Evolutionary conservation across 768 basidiomycete genomes (phyloP).

Genomic region (Suillus variegatus): DNA sequence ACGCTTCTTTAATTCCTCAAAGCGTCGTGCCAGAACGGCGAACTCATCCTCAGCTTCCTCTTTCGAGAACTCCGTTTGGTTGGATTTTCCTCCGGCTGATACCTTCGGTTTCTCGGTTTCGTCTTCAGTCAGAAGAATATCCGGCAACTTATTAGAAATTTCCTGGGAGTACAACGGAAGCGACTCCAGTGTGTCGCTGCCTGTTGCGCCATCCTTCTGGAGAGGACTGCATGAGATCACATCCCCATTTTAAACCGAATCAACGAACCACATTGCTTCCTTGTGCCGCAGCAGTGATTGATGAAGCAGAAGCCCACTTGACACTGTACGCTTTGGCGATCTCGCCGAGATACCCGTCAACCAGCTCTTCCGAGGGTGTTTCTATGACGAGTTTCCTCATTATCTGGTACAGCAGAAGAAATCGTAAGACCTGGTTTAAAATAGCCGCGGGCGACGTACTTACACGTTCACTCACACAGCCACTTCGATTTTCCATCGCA

Average conservation of each 20-base stretch:
- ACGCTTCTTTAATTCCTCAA: conserved; percentile 85
- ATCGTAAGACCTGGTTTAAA: conserved; percentile 6
- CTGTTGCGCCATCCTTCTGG: conserved; percentile 8
- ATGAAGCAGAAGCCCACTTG: conserved; percentile 53
- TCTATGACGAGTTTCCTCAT: conserved; percentile 68
- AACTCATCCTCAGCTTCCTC: conserved; percentile 63
- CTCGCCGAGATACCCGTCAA: conserved; percentile 86
- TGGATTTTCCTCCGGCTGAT: conserved; percentile 7
- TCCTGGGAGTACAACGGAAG: conserved; percentile 32
- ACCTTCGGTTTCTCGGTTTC: conserved; percentile 34
- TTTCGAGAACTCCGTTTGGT: conserved; percentile 8
- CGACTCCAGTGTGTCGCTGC: conserved; percentile 15
- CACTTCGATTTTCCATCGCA: conserved; percentile 84
- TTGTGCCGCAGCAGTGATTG: conserved; percentile 31
- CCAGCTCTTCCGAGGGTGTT: conserved; percentile 72
- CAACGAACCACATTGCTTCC: conserved; percentile 42
- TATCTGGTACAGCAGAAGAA: conserved; percentile 47
- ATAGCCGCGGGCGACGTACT: conserved; percentile 24
- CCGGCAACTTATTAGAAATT: conserved; percentile 43
- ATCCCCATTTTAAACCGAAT: not conserved
- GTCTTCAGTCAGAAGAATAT: conserved; percentile 52
- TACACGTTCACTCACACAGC: conserved; percentile 83
- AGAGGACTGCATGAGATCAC: not conserved
- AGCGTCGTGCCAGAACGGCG: conserved; percentile 73
- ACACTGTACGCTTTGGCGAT: conserved; percentile 89